These are phyloP conservation scores for Ceratobasidium sp. DNA, from an alignment of 1,284 basidiomycete species.

Conservation along the genomic window DNA sequence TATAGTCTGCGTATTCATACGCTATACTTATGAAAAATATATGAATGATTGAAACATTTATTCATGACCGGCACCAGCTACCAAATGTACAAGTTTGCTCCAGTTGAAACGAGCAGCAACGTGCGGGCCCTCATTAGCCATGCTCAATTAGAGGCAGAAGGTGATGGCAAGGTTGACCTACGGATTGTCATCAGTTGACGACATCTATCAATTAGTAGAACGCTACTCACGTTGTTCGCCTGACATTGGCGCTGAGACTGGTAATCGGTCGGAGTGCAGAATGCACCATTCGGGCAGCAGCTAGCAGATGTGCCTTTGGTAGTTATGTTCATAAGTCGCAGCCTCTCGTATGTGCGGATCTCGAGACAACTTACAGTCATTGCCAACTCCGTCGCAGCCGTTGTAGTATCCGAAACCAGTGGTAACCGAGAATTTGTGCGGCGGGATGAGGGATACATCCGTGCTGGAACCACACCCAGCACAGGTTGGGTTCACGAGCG, in stretches of 20 bases:
- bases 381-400: conserved; percentile 55
- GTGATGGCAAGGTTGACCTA: conserved; percentile 45
- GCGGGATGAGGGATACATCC: conserved; percentile 57
- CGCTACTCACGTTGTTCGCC: conserved; percentile 49
- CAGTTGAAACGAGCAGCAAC: background rate
- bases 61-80: background rate
- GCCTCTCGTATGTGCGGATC: conserved; percentile 10
- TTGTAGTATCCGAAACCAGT: conserved; percentile 55
- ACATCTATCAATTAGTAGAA: background rate
- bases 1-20: conserved; percentile 19
- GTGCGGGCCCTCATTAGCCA: background rate
- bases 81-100: background rate
- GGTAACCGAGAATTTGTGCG: conserved; percentile 55
- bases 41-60: background rate
- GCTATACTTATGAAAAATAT: conserved; percentile 3
- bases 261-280: conserved; percentile 49
- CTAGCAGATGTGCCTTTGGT: conserved; percentile 40
- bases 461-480: conserved; percentile 55
- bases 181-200: too few relatives aligned
- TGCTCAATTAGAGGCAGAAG: conserved; percentile 41
- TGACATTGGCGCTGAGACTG: conserved; percentile 53
- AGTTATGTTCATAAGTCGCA: background rate
- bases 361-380: conserved; percentile 50
- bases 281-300: conserved; percentile 51
- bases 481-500: conserved; percentile 53